Base-by-base conservation (phyloP, 2,329 filamentous ascomycete species). In the Arthrobotrys conoides region DNA sequence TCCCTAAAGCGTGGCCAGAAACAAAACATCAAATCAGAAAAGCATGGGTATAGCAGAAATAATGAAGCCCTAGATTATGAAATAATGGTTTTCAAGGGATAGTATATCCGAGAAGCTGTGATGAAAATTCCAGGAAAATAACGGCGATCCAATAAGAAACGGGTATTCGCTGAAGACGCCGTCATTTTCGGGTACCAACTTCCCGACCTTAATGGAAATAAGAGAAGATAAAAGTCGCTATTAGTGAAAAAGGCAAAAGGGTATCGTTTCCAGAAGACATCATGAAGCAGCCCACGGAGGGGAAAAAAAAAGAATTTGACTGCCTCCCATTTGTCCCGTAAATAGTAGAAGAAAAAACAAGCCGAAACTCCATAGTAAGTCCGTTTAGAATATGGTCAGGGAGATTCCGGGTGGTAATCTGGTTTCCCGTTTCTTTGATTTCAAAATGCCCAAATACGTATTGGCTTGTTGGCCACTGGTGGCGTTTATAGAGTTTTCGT, bases 221-320 rank as follows among this genome's bases (percentile, higher is more conserved):
- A 59, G 16, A 44, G 48, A 71, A 44, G 63, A 51, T 59, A 53
- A 63, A 51, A 46, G 53, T 67, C 41, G 53, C 72, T 71, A 59
- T 51, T 51, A 41, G 55, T 33, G 22, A 53, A 78, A n/a, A 66
- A 41, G 65, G 53, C 68, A 70, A 70, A 75, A 73, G 75, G 71
- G 69, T 80, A 70, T 77, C 67, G 65, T 71, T 67, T 79, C 57
- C 48, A 76, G 65, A 61, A 63, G 63, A 68, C 61, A 65, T 59
- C 14, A 41, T 22, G 38, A 73, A 59, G 18, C 48, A 68, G 48
- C 30, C 55, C 41, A 48, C 9, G 8, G 44, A 46, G 18, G n/a
- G 18, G 18, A 36, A 22, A 6, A 30, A 30, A 41, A 33, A 59
- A 10, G n/a, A 18, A 8, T 49, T 64, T 65, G 63, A 38, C 46